Evolutionary conservation across 495 filamentous ascomycete genomes (phyloP), one percentile per base, ranked within the genome.

Genomic region (Acidomyces sp.): DNA sequence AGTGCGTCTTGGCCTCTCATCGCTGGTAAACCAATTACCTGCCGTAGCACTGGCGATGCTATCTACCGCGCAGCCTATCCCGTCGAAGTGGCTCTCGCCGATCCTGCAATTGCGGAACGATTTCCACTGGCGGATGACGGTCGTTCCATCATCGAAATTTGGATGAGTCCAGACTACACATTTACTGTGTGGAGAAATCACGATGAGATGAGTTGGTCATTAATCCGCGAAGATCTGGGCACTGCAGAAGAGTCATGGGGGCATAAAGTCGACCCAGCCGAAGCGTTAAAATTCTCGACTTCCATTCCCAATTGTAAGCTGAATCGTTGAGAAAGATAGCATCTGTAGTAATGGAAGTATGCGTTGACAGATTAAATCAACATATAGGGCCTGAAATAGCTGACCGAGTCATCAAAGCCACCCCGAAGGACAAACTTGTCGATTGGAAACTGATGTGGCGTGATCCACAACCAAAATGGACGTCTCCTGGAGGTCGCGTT

Each of bases 151-250:
- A 5, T 68, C 69, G 28, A 63, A 55, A 65, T 72, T 17, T 72
- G 68, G 68, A 61, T 72, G 44, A 67, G 71, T 58, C 54, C 67
- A 71, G 52, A 65, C 70, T 40, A 67, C 64, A 48, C 56, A 62
- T 48, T 36, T 17, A n/a, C 21, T 17, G n/a, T 4, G 41, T 15
- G 18, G 15, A 22, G 9, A 3, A 22, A 31, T 28, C 13, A 28
- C 13, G 7, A 28, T 7, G 26, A 13, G 26, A n/a, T n/a, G n/a
- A n/a, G n/a, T n/a, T n/a, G n/a, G n/a, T n/a, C n/a, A n/a, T n/a
- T n/a, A n/a, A n/a, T n/a, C n/a, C n/a, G n/a, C n/a, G n/a, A 41
- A 29, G 38, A 41, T 17, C 3, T 12, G 5, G 38, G 38, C 4
- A 31, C 38, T n/a, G 26, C 26, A 5, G 25, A 31, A 17, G 64